A percentile compares a stretch with the other conserved stretches of the same genome.
Conservation (phyloP, 1,284 basidiomycete species). For the Sporisorium graminicola region DNA sequence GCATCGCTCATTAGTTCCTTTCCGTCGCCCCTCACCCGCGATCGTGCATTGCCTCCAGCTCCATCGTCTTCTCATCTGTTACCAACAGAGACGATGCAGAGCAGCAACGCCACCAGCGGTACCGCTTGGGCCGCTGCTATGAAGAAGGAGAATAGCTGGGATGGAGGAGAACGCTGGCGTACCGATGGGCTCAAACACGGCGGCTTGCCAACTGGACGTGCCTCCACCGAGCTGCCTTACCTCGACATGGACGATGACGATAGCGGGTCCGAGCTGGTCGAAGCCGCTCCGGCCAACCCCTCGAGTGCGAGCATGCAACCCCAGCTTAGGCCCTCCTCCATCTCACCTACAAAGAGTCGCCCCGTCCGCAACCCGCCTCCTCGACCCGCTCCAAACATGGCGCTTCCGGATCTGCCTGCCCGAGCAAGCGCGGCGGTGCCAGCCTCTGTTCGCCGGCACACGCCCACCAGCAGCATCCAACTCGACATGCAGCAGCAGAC, state of each 20-base stretch:
- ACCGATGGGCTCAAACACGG: constrained; percentile 7
- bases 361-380: constrained; percentile 31
- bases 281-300: neutral
- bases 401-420: constrained; percentile 24
- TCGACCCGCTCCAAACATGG: constrained; percentile 30
- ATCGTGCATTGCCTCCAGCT: neutral
- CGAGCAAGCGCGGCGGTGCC: neutral
- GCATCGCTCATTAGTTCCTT: constrained; percentile 48
- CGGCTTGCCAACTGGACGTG: neutral
- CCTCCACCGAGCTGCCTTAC: constrained; percentile 21
- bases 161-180: constrained; percentile 36
- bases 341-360: constrained; percentile 8
- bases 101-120: neutral
- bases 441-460: constrained; percentile 2
- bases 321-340: neutral
- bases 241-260: constrained; percentile 34
- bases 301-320: neutral
- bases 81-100: neutral
- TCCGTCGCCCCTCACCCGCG: constrained; percentile 27
- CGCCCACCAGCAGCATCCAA: constrained; percentile 1
- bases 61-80: neutral
- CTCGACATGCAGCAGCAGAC: constrained; percentile 4
- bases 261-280: constrained; percentile 2
- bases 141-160: constrained; percentile 37
- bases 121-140: neutral